Evolutionary conservation across 208 protist species (phyloP).

Genomic region (Angomonas ambiguus): DNA sequence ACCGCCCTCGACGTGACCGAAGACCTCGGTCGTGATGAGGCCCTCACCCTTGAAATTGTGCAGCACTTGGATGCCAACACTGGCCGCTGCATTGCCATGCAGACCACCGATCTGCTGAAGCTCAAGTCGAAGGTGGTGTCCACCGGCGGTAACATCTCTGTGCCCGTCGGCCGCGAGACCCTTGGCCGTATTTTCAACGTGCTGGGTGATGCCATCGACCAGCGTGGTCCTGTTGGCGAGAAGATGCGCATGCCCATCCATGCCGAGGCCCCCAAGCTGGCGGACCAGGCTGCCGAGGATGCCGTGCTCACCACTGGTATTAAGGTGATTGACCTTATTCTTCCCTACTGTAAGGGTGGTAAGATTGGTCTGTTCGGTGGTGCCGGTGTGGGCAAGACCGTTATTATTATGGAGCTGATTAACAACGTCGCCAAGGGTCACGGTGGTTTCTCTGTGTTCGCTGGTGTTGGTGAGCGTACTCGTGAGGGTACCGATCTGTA

Average conservation of each 20-base stretch:
- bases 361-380: slow-evolving; percentile 98
- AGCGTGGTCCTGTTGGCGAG: slow-evolving; percentile 93
- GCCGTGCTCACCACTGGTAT: slow-evolving; percentile 97
- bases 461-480: slow-evolving; percentile 98
- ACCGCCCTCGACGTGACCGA: slow-evolving; percentile 94
- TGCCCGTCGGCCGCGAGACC: slow-evolving; percentile 94
- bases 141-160: slow-evolving; percentile 93
- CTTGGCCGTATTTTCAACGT: slow-evolving; percentile 99
- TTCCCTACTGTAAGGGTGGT: slow-evolving; percentile 97
- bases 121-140: slow-evolving; percentile 93
- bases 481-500: slow-evolving; percentile 98
- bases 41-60: slow-evolving; percentile 96
- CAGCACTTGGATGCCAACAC: slow-evolving; percentile 96
- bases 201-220: slow-evolving; percentile 98
- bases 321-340: slow-evolving; percentile 98
- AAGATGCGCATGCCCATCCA: slow-evolving; percentile 93
- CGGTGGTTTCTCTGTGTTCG: slow-evolving; percentile 99
- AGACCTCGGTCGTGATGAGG: slow-evolving; percentile 64
- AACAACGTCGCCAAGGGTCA: slow-evolving; percentile 99
- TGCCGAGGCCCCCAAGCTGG: slow-evolving; percentile 90
- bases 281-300: slow-evolving; percentile 91
- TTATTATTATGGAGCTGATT: slow-evolving; percentile 99
- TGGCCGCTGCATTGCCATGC: slow-evolving; percentile 98
- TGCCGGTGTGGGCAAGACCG: slow-evolving; percentile 98
- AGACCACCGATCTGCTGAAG: slow-evolving; percentile 96